phyloP scores from a whole-genome alignment of 2,329 filamentous ascomycete species.

The Monosporascus sp. region DNA sequence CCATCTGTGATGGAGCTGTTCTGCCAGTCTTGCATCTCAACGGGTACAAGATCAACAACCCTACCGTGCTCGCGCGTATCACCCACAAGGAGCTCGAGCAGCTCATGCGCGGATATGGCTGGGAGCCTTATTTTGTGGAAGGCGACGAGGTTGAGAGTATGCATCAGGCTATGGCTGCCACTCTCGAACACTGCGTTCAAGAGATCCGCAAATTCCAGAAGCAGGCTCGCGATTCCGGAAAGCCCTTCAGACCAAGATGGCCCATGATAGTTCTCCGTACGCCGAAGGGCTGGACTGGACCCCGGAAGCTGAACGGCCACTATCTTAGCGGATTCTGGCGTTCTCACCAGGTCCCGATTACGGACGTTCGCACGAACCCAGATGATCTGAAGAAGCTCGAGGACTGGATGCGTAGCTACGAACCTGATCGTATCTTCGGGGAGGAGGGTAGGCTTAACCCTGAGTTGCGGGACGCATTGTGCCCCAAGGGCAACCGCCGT shows the following conservation, averaged over 20 bases:
- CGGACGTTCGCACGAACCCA: conserved; percentile 61
- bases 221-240: conserved; percentile 63
- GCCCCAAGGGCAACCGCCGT: conserved; percentile 58
- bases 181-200: conserved; percentile 64
- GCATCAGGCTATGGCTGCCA: conserved; percentile 78
- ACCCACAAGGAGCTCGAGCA: conserved; percentile 65
- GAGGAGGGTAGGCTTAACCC: conserved; percentile 56
- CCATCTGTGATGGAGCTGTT: conserved; percentile 71
- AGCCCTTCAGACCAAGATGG: conserved; percentile 67
- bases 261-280: conserved; percentile 74
- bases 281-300: conserved; percentile 76
- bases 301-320: conserved; percentile 64
- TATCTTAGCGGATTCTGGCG: conserved; percentile 74
- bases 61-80: conserved; percentile 67
- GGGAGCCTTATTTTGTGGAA: conserved; percentile 75
- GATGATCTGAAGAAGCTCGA: conserved; percentile 64
- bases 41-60: conserved; percentile 83
- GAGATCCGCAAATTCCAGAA: conserved; percentile 67
- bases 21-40: conserved; percentile 74
- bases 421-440: conserved; percentile 66
- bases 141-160: conserved; percentile 67
- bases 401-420: conserved; percentile 71
- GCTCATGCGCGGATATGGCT: conserved; percentile 70
- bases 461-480: conserved; percentile 54
- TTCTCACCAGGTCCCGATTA: conserved; percentile 71